Conservation (phyloP, 1,139 yeast genomes). For the Zygoascus meyerae region DNA sequence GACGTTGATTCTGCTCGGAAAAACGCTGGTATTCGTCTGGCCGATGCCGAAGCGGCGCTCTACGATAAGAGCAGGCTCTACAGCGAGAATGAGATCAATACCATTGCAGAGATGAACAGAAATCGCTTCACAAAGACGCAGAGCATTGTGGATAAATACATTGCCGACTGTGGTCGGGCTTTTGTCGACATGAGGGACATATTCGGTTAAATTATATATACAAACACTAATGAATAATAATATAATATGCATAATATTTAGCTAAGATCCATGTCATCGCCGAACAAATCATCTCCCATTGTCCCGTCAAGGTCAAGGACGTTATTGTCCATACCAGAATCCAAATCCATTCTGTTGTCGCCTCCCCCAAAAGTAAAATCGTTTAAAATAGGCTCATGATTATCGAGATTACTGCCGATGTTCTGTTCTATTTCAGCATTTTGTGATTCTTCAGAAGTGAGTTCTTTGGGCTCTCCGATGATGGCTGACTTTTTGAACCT, state of each 20-base stretch:
- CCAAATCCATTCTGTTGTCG: slow-evolving; percentile 2
- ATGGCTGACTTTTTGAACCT: slow-evolving; percentile 4
- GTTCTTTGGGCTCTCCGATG: background rate
- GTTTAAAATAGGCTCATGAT: slow-evolving; percentile 18
- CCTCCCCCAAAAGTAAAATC: slow-evolving; percentile 7
- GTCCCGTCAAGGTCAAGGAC: background rate
- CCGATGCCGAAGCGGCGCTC: slow-evolving; percentile 2
- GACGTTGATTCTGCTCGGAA: slow-evolving; percentile 75
- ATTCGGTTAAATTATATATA: slow-evolving; percentile 37
- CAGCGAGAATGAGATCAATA: slow-evolving; percentile 39
- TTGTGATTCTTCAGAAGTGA: no score
- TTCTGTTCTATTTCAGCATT: no score
- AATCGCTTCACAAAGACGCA: slow-evolving; percentile 52
- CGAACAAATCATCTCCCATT: slow-evolving; percentile 8
- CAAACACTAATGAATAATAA: background rate
- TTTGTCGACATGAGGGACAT: slow-evolving; percentile 83
- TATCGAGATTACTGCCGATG: background rate
- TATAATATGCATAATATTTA: background rate
- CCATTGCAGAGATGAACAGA: slow-evolving; percentile 77
- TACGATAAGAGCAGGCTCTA: slow-evolving; percentile 5
- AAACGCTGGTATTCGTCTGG: slow-evolving; percentile 23
- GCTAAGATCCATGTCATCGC: slow-evolving; percentile 10
- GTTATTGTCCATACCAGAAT: background rate
- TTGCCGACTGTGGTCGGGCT: slow-evolving; percentile 81
- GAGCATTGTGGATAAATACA: slow-evolving; percentile 65